A percentile compares a stretch with the other conserved stretches of the same genome.
Conservation (phyloP, 176 grass and related monocot species). For the Triticum timopheevii region DNA sequence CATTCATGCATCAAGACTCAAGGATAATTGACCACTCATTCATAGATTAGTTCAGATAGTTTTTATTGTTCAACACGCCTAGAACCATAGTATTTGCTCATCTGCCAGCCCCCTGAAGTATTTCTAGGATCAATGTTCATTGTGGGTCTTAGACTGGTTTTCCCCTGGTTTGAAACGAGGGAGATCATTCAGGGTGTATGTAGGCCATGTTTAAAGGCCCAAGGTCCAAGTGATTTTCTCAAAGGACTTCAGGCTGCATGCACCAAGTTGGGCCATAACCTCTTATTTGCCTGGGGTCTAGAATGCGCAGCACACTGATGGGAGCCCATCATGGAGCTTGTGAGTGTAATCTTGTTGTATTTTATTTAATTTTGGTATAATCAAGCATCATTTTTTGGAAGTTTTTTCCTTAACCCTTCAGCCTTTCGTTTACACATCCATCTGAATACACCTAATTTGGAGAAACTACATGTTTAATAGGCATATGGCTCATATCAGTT, state of each 20-base stretch:
- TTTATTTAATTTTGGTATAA: constrained; percentile 4
- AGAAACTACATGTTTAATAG: neutral
- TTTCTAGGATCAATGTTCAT: neutral
- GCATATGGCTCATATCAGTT: neutral
- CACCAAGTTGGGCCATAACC: neutral
- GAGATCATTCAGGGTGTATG: neutral
- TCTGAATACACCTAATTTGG: neutral
- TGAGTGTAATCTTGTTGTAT: neutral
- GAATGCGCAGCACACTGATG: neutral
- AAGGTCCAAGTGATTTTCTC: neutral
- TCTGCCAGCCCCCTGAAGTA: neutral
- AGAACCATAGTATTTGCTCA: neutral
- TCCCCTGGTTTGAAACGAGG: neutral
- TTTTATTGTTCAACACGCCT: constrained; percentile 3
- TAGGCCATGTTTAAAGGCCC: neutral
- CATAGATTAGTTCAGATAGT: neutral
- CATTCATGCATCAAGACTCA: neutral
- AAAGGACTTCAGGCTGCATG: neutral
- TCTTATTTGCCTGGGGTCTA: neutral
- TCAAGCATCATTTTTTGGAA: neutral
- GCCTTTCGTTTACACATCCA: neutral
- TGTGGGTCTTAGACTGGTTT: neutral
- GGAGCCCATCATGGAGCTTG: neutral
- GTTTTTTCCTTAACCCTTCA: constrained; percentile 1
- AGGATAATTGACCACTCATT: neutral